These are phyloP conservation scores for Tetrahymena elliotti DNA, from an alignment of 73 alveolate genomes.

Conservation along the genomic window DNA sequence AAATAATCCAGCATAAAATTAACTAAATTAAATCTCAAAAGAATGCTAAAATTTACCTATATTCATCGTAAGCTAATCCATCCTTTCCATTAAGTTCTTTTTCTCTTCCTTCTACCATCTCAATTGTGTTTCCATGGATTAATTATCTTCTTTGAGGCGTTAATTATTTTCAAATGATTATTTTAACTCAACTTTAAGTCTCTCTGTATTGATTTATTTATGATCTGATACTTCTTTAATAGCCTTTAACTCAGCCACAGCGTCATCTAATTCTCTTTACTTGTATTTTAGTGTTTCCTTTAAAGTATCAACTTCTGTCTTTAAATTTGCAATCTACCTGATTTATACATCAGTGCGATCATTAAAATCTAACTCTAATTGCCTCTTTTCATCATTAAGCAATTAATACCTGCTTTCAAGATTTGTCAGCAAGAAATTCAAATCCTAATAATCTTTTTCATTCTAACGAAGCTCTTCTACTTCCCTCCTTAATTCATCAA, in stretches of 20 bases:
- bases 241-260: not conserved
- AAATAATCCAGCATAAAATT: not conserved
- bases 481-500: constrained; percentile 6
- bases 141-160: not conserved
- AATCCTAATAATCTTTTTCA: constrained; percentile 36
- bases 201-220: not conserved
- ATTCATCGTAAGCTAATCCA: not conserved
- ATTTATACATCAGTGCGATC: constrained; percentile 20
- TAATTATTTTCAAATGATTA: not conserved
- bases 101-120: not conserved
- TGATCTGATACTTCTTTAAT: not conserved
- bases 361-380: constrained; percentile 15
- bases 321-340: constrained; percentile 8
- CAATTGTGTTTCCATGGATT: not conserved
- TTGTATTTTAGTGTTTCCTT: not conserved
- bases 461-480: constrained; percentile 5
- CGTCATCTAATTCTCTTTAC: not conserved
- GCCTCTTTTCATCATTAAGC: constrained; percentile 4
- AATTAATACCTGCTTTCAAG: constrained; percentile 24
- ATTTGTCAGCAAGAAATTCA: constrained; percentile 27
- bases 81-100: not conserved
- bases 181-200: not conserved
- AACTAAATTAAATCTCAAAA: not conserved
- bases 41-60: not conserved
- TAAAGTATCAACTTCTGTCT: constrained; percentile 24